Conservation (phyloP, 2,329 filamentous ascomycete species). For the Venturia effusa region DNA sequence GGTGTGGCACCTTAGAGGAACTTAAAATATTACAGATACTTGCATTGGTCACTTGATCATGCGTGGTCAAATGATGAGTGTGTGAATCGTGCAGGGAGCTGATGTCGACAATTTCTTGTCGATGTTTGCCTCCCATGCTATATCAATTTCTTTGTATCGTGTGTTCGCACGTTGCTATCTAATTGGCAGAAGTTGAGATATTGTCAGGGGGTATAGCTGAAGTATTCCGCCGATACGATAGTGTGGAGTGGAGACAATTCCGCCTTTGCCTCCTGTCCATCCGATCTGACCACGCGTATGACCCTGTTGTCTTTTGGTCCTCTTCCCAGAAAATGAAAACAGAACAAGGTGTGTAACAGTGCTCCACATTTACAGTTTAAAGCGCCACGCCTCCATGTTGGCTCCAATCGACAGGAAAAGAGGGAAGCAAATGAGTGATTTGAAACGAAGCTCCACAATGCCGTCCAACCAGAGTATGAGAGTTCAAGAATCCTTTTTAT, state of each 20-base stretch:
- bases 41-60: neutral
- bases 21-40: neutral
- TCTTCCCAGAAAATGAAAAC: neutral
- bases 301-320: neutral
- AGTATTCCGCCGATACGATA: neutral
- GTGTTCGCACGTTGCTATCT: neutral
- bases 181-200: neutral
- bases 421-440: neutral
- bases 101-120: neutral
- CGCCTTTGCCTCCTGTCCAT: neutral
- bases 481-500: neutral
- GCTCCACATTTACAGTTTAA: neutral
- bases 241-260: neutral
- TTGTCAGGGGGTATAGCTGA: neutral
- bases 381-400: neutral
- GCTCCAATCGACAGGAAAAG: neutral
- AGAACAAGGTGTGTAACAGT: neutral
- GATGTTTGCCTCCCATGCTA: neutral
- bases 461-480: neutral
- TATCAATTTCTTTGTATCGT: neutral
- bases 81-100: neutral
- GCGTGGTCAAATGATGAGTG: neutral
- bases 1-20: neutral
- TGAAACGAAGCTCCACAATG: neutral
- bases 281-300: neutral